Conservation (phyloP, 192 early-diverging fungal species). For the Linnemannia schmuckeri region DNA sequence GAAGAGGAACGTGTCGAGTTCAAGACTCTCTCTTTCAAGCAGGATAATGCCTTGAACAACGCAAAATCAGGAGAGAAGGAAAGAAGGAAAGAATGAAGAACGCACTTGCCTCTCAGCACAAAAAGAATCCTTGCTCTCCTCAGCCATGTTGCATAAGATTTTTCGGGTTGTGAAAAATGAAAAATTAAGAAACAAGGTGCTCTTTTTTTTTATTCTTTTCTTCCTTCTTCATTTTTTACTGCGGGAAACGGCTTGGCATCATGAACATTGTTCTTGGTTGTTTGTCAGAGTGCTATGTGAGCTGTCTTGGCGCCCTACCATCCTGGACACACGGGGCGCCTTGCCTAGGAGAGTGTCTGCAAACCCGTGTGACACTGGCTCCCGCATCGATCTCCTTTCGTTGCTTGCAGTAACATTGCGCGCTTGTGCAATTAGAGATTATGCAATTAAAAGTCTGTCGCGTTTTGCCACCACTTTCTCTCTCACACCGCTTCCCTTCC, state of each 20-base stretch:
- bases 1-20: no score
- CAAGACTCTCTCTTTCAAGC: no score
- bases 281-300: neutral
- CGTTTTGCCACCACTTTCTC: neutral
- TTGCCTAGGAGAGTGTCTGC: no score
- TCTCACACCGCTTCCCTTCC: neutral
- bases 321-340: no score
- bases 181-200: no score
- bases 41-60: no score
- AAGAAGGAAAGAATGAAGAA: no score
- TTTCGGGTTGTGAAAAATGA: neutral
- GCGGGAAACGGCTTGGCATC: conserved; percentile 3
- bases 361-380: no score
- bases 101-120: no score
- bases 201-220: no score
- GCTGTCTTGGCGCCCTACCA: neutral
- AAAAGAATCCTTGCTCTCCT: neutral
- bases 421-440: neutral
- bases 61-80: no score
- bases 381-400: no score
- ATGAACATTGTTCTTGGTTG: neutral
- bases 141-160: neutral
- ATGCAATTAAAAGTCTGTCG: neutral
- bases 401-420: neutral
- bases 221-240: neutral